Percentiles rank a stretch among this genome's conserved stretches.
Evolutionary conservation across 768 basidiomycete genomes (phyloP).

Genomic region (Lactarius evosmus): DNA sequence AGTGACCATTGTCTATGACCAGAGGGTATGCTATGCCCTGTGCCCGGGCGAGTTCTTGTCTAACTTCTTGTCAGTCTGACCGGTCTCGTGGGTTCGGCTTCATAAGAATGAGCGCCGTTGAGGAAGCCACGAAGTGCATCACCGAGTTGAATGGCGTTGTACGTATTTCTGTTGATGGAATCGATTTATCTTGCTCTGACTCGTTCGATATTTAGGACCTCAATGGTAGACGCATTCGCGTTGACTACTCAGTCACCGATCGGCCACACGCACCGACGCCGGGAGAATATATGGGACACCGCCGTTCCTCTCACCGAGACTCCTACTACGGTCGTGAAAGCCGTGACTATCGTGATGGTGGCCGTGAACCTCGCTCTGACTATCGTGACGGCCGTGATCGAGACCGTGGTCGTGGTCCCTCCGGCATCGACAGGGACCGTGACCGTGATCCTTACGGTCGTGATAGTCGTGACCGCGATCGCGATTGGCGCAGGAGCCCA

Average conservation of each 20-base stretch:
- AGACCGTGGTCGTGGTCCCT: constrained; percentile 43
- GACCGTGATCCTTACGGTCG: constrained; percentile 45
- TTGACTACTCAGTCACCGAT: constrained; percentile 94
- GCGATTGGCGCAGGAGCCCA: constrained; percentile 75
- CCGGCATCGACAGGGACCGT: constrained; percentile 39
- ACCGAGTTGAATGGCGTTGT: constrained; percentile 90
- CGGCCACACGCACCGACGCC: constrained; percentile 95
- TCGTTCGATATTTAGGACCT: constrained; percentile 57
- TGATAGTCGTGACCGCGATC: constrained; percentile 48
- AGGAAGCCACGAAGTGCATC: constrained; percentile 86
- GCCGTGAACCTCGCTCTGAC: constrained; percentile 40
- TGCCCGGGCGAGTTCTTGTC: constrained; percentile 23
- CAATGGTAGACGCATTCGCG: constrained; percentile 93
- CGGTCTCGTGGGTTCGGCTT: constrained; percentile 98
- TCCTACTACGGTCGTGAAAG: constrained; percentile 32
- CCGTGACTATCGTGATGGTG: constrained; percentile 35
- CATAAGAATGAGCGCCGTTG: constrained; percentile 87
- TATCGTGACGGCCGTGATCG: constrained; percentile 40
- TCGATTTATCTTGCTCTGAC: neutral
- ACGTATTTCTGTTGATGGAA: constrained; percentile 35
- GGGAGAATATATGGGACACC: constrained; percentile 96
- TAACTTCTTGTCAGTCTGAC: constrained; percentile 59
- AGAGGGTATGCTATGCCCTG: constrained; percentile 61
- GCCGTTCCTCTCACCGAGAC: constrained; percentile 52
- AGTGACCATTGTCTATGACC: constrained; percentile 95